Base-by-base conservation (phyloP, 257 asterid genomes). In the Forsythia viridissima region DNA sequence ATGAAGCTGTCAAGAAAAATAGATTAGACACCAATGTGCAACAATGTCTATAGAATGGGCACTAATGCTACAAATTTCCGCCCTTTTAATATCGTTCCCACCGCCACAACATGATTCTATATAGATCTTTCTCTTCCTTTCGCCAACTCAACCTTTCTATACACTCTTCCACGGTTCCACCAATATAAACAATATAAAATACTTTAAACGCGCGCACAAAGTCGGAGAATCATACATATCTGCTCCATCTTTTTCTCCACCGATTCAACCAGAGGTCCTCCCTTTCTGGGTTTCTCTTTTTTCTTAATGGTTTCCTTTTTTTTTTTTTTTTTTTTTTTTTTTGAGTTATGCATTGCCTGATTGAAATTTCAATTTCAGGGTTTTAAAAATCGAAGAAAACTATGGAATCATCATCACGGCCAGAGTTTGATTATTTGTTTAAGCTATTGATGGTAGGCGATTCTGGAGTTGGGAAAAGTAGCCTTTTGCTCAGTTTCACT, bases 401-500 rank as follows among this genome's bases (percentile, higher is more conserved):
- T 68, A 87, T 85, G 90, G 90, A 82, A 51, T 76, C 89, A 5
- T 86, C 70, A 21, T 24, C 70, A 21, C 69, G 78, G 15, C 82
- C 83, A 63, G 93, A 87, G 42, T 88, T 88, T 42, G 89, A 85
- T 77, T 91, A 85, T 74, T 41, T 84, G 84, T 83, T 85, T 72
- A 82, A 85, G 83, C 67, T 85, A 73, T 77, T 80, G 63, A n/a
- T 87, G 44, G 83, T 94, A 15, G 97, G 97, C 20, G 97, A 94
- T 87, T 94, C 98, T 71, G 98, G 98, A 68, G 98, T 94, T 76
- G 98, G 98, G 51, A 94, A 94, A 80, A 94, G 98, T 61, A 91
- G 84, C 73, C 92, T 94, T 68, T 84, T 94, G 90, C 97, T 94
- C 74, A 90, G 98, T 83, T 94, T 94, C 83, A 94, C 98, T 55